These are phyloP conservation scores for Penicillium decumbens DNA, from an alignment of 2,329 filamentous ascomycete species.

Conservation along the genomic window DNA sequence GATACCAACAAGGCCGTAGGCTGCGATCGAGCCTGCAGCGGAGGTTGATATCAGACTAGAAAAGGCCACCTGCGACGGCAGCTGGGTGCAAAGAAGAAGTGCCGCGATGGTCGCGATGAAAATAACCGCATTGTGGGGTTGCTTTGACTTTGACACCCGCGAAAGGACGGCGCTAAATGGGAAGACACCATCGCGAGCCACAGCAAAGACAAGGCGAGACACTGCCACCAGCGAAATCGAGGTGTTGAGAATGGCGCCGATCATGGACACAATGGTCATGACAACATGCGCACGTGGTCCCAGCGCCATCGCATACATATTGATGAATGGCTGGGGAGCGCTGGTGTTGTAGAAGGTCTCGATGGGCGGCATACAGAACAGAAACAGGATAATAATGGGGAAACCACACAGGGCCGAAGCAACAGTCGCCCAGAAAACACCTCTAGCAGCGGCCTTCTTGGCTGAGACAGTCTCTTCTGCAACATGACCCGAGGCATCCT, in stretches of 20 bases:
- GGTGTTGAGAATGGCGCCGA: conserved; percentile 39
- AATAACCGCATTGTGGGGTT: conserved; percentile 53
- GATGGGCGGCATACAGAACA: conserved; percentile 31
- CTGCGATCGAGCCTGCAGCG: conserved; percentile 44
- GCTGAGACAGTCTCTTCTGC: conserved; percentile 29
- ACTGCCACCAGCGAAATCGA: conserved; percentile 52
- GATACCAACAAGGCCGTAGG: conserved; percentile 45
- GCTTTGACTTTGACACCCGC: conserved; percentile 47
- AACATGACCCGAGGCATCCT: conserved; percentile 30
- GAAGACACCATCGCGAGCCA: conserved; percentile 55
- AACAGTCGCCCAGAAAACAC: conserved; percentile 30
- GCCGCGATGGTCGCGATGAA: conserved; percentile 51
- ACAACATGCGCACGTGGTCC: conserved; percentile 22
- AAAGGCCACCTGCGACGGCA: conserved; percentile 48
- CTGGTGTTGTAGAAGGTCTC: conserved; percentile 28
- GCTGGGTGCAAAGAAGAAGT: conserved; percentile 52
- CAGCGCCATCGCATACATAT: conserved; percentile 22
- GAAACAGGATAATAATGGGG: conserved; percentile 28
- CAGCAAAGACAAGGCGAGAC: conserved; percentile 54
- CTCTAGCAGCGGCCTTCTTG: conserved; percentile 29
- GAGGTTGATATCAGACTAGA: conserved; percentile 47
- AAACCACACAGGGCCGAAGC: conserved; percentile 28
- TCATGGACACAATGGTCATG: conserved; percentile 23
- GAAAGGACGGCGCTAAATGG: conserved; percentile 52
- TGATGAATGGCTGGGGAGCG: conserved; percentile 27